phyloP scores from a whole-genome alignment of 495 filamentous ascomycete species.

The Penicillium odoratum region DNA sequence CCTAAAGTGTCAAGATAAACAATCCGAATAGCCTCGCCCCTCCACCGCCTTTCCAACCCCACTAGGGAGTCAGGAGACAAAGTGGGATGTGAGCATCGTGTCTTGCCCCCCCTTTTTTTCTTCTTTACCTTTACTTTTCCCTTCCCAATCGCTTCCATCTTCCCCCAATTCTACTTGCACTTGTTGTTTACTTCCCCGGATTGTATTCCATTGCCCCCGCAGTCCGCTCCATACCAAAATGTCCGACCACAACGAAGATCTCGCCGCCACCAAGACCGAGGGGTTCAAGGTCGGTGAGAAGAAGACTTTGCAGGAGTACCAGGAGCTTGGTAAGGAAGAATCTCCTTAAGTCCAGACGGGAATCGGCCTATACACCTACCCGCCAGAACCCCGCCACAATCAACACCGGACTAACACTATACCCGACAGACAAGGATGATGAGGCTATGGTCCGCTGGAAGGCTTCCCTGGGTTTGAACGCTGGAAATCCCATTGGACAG shows the following conservation, averaged over 20 bases:
- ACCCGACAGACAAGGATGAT: conserved; percentile 61
- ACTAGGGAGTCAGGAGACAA: conserved; percentile 28
- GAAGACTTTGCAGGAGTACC: conserved; percentile 92
- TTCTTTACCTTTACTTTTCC: conserved; percentile 3
- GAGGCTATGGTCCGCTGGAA: conserved; percentile 97
- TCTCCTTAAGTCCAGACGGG: not conserved
- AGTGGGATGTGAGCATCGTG: conserved; percentile 10
- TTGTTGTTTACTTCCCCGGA: conserved; percentile 6
- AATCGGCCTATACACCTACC: not conserved
- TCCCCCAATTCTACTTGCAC: conserved; percentile 2
- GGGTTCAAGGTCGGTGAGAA: conserved; percentile 98
- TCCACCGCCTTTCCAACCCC: conserved; percentile 54
- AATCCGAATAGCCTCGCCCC: conserved; percentile 35
- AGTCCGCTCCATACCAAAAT: conserved; percentile 46
- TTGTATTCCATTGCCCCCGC: conserved; percentile 2
- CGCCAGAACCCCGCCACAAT: not conserved
- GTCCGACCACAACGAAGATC: conserved; percentile 74
- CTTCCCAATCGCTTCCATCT: not conserved
- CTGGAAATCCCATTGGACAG: conserved; percentile 63
- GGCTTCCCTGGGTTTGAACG: conserved; percentile 80
- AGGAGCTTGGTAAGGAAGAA: conserved; percentile 75
- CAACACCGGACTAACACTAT: conserved; percentile 9
- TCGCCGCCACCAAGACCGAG: conserved; percentile 80
- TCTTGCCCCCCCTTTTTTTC: conserved; percentile 10
- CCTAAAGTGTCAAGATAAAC: not conserved